A percentile compares a stretch with the other conserved stretches of the same genome.
phyloP scores from a whole-genome alignment of 495 filamentous ascomycete species.

The Acidiella bohemica region DNA sequence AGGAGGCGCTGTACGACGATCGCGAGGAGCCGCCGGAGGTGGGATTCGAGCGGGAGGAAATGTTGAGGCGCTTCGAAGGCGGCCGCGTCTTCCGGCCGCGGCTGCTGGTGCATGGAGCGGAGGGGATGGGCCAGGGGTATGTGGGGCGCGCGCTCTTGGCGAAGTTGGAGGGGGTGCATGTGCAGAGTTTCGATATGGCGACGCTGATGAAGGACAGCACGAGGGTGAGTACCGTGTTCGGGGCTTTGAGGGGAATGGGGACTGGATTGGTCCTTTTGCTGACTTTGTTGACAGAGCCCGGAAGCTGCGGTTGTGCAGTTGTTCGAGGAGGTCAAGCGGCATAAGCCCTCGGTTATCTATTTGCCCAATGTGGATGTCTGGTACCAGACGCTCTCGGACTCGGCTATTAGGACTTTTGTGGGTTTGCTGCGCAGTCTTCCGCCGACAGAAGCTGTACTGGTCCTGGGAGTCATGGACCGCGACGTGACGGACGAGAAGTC shows the following conservation, averaged over 20 bases:
- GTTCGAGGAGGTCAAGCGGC: constrained; percentile 80
- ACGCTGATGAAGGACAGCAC: constrained; percentile 61
- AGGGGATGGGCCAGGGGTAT: constrained; percentile 91
- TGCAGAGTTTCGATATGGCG: constrained; percentile 87
- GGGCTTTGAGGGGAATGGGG: no score
- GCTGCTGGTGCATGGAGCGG: constrained; percentile 59
- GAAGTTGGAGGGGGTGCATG: constrained; percentile 82
- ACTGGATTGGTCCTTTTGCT: no score
- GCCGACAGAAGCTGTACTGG: constrained; percentile 73
- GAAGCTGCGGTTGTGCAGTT: constrained; percentile 80
- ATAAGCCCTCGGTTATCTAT: constrained; percentile 93
- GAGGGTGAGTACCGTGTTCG: constrained; percentile 36
- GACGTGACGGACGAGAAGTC: constrained; percentile 32
- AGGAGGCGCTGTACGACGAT: constrained; percentile 91
- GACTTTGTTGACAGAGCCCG: constrained; percentile 42
- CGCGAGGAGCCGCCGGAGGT: constrained; percentile 58
- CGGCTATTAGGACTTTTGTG: constrained; percentile 63
- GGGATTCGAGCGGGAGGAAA: constrained; percentile 69
- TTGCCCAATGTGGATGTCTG: constrained; percentile 81
- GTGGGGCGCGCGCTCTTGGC: constrained; percentile 75
- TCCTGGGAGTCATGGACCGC: constrained; percentile 65
- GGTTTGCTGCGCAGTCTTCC: constrained; percentile 63
- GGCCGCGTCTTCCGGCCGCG: constrained; percentile 81
- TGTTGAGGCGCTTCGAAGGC: constrained; percentile 81
- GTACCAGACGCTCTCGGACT: constrained; percentile 54